Evolutionary conservation across 129 eudicot species (phyloP).

Genomic region (Calendula officinalis): DNA sequence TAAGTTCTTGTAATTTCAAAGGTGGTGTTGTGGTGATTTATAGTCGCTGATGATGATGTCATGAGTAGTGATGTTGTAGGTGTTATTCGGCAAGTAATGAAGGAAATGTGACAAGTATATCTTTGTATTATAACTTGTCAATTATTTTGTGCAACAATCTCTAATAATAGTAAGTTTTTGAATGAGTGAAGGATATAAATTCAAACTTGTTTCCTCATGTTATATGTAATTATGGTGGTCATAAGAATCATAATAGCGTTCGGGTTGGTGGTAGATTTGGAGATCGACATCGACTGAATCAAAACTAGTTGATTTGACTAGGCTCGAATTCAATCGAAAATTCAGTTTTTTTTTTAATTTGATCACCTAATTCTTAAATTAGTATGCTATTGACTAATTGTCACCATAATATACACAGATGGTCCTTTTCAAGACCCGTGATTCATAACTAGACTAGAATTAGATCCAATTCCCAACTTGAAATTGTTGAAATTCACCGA

Average conservation of each 20-base stretch:
- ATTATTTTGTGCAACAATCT: constrained; percentile 4
- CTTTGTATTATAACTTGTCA: constrained; percentile 5
- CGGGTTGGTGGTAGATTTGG: constrained; percentile 9
- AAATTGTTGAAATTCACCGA: too few relatives aligned
- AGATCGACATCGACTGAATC: not conserved
- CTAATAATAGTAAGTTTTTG: constrained; percentile 23
- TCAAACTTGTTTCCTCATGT: not conserved
- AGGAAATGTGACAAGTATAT: constrained; percentile 26
- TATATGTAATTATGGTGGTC: constrained; percentile 11
- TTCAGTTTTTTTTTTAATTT: too few relatives aligned
- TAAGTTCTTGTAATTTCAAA: not conserved
- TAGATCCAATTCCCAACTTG: too few relatives aligned
- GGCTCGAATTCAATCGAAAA: too few relatives aligned
- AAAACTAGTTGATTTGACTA: not conserved
- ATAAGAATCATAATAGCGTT: constrained; percentile 5
- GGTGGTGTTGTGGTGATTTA: too few relatives aligned
- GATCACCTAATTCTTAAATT: too few relatives aligned
- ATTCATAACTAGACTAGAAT: too few relatives aligned
- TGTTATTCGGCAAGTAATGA: constrained; percentile 25
- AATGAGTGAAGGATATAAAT: not conserved
- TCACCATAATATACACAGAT: too few relatives aligned
- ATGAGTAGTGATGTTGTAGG: constrained; percentile 2
- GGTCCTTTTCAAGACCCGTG: too few relatives aligned
- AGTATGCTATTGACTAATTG: too few relatives aligned
- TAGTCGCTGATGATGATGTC: constrained; percentile 28